phyloP scores from a whole-genome alignment of 2,329 filamentous ascomycete species.

The Colletotrichum sp. region DNA sequence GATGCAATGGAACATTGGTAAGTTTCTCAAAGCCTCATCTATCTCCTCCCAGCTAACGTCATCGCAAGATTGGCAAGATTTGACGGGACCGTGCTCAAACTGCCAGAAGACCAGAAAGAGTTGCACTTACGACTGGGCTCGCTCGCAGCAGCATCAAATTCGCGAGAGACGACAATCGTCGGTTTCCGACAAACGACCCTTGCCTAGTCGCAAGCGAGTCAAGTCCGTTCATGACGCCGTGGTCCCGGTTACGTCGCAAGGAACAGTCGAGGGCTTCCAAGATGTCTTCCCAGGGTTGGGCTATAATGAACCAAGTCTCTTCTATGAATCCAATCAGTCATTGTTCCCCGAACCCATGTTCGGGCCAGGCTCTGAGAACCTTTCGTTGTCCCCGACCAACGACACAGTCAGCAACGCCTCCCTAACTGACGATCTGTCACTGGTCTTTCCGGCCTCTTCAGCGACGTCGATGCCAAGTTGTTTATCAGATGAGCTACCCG shows the following conservation, averaged over 20 bases:
- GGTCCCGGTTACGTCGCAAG: not conserved
- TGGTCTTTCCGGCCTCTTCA: not conserved
- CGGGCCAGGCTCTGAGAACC: not conserved
- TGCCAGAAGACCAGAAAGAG: conserved; percentile 32
- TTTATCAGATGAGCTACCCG: not conserved
- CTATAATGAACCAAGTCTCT: not conserved
- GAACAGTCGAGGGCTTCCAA: not conserved
- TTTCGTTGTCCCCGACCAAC: not conserved
- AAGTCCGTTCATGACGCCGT: not conserved
- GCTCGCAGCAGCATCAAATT: conserved; percentile 14
- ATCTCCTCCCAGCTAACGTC: not conserved
- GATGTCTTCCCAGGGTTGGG: not conserved
- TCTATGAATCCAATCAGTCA: not conserved
- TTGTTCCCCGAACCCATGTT: not conserved
- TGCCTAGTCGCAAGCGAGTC: not conserved
- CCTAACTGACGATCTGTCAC: not conserved
- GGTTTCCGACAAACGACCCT: not conserved
- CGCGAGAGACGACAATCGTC: not conserved
- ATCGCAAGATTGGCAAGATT: not conserved
- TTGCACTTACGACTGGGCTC: conserved; percentile 31
- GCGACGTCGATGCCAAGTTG: not conserved
- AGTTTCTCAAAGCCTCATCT: not conserved
- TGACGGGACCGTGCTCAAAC: conserved; percentile 27
- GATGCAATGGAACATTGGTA: conserved; percentile 5
- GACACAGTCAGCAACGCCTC: not conserved